Conservation (phyloP, 208 protist genomes). For the Kentomonas sorsogonicus region DNA sequence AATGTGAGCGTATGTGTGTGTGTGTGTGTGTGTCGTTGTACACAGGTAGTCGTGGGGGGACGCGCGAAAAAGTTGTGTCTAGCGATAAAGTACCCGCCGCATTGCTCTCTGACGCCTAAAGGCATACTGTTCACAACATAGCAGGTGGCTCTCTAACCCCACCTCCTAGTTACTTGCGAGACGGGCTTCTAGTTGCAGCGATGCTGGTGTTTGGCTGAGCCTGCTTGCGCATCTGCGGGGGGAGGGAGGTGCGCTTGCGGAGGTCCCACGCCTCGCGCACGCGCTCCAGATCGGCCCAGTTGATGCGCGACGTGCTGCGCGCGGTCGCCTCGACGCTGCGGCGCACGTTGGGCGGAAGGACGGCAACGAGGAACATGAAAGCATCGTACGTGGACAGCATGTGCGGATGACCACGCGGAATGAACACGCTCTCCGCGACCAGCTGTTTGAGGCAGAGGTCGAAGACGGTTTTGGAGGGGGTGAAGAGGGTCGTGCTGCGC, state of each 20-base stretch:
- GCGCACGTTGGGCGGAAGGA: slow-evolving; percentile 21
- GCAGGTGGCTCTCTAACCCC: too few species aligned
- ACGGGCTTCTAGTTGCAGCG: too few species aligned
- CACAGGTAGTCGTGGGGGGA: too few species aligned
- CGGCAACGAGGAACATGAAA: slow-evolving; percentile 30
- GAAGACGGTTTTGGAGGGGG: slow-evolving; percentile 37
- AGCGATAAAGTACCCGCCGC: too few species aligned
- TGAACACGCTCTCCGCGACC: slow-evolving; percentile 31
- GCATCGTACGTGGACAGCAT: slow-evolving; percentile 42
- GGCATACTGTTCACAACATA: too few species aligned
- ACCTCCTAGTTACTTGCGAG: too few species aligned
- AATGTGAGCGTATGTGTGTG: too few species aligned
- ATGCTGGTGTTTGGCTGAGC: too few species aligned
- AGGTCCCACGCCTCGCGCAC: slow-evolving; percentile 38
- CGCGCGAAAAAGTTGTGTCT: too few species aligned
- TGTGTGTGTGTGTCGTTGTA: too few species aligned
- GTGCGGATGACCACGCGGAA: slow-evolving; percentile 43
- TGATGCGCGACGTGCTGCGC: slow-evolving; percentile 19
- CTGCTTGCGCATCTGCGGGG: slow-evolving; percentile 13
- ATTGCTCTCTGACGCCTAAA: too few species aligned
- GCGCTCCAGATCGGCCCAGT: slow-evolving; percentile 35
- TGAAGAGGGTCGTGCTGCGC: slow-evolving; percentile 29
- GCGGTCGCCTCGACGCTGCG: slow-evolving; percentile 13
- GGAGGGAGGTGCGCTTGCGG: slow-evolving; percentile 29
- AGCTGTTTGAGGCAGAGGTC: slow-evolving; percentile 50